Evolutionary conservation across 1,139 yeast species (phyloP).

Genomic region (Scheffersomyces segobiensis): DNA sequence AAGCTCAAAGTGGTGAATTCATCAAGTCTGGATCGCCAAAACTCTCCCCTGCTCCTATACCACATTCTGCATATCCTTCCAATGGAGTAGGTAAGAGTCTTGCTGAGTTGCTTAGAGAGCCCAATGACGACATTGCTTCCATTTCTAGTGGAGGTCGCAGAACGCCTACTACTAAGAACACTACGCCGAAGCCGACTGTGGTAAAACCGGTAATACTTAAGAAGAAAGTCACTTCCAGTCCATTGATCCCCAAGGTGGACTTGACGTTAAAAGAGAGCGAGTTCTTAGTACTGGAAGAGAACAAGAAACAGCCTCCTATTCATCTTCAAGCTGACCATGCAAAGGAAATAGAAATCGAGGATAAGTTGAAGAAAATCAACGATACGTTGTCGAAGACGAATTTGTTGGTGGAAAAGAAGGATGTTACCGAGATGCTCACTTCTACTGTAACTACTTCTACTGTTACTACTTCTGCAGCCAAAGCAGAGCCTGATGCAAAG

Average conservation of each 20-base stretch:
- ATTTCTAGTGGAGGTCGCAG: slow-evolving; percentile 13
- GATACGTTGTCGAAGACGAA: slow-evolving; percentile 1
- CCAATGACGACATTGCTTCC: slow-evolving; percentile 8
- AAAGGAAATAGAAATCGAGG: slow-evolving; percentile 5
- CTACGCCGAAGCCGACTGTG: slow-evolving; percentile 27
- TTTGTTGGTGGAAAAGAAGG: neutral
- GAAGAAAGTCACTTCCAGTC: slow-evolving; percentile 18
- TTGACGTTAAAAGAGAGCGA: neutral
- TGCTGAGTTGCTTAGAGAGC: slow-evolving; percentile 38
- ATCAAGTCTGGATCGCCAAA: slow-evolving; percentile 6
- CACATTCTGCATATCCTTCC: slow-evolving; percentile 12
- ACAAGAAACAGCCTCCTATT: slow-evolving; percentile 1
- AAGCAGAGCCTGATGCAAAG: slow-evolving; percentile 1
- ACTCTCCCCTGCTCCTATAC: slow-evolving; percentile 10
- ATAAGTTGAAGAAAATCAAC: slow-evolving; percentile 5
- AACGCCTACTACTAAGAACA: slow-evolving; percentile 15
- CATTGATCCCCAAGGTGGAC: neutral
- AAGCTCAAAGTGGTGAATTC: neutral
- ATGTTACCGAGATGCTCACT: neutral
- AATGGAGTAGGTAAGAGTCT: slow-evolving; percentile 28
- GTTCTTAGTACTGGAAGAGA: neutral
- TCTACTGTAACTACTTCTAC: neutral
- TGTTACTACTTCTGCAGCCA: slow-evolving; percentile 2
- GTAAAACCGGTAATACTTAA: slow-evolving; percentile 43
- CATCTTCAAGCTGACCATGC: slow-evolving; percentile 3